phyloP scores from a whole-genome alignment of 2,329 filamentous ascomycete species.

The Ascochyta fabae region DNA sequence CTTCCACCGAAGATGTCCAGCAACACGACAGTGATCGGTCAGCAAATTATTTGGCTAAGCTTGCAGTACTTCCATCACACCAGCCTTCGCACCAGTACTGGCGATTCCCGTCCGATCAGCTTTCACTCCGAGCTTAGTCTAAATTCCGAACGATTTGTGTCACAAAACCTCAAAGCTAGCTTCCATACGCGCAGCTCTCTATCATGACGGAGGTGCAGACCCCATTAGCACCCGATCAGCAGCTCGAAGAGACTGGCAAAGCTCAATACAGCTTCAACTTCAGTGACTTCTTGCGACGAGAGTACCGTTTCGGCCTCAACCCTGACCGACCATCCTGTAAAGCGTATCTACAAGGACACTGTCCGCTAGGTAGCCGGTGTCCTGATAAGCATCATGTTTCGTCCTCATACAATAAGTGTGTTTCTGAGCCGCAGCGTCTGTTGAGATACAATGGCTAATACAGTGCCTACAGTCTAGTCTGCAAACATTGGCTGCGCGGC shows the following conservation, averaged over 20 bases:
- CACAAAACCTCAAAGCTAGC: not conserved
- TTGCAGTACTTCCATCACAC: not conserved
- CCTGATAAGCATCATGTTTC: conserved; percentile 77
- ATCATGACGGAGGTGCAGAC: conserved; percentile 43
- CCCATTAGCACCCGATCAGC: conserved; percentile 33
- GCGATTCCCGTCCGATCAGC: not conserved
- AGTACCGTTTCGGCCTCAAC: conserved; percentile 83
- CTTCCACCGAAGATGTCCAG: conserved; percentile 5
- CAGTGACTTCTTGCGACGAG: conserved; percentile 80
- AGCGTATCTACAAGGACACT: conserved; percentile 84
- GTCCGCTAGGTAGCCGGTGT: conserved; percentile 82
- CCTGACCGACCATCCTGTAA: conserved; percentile 76
- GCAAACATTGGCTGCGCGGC: conserved; percentile 97
- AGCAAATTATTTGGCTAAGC: not conserved
- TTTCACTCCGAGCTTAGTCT: not conserved
- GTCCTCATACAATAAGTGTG: conserved; percentile 69
- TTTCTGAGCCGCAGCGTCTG: conserved; percentile 12
- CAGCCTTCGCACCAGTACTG: not conserved
- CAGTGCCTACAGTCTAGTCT: conserved; percentile 69
- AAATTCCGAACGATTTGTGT: not conserved
- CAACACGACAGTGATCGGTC: conserved; percentile 2
- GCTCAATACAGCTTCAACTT: conserved; percentile 76
- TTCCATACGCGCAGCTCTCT: not conserved
- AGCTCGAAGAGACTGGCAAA: conserved; percentile 34
- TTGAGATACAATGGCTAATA: conserved; percentile 15